phyloP scores from a whole-genome alignment of 768 basidiomycete genomes.

The Boletus eberwhitei region DNA sequence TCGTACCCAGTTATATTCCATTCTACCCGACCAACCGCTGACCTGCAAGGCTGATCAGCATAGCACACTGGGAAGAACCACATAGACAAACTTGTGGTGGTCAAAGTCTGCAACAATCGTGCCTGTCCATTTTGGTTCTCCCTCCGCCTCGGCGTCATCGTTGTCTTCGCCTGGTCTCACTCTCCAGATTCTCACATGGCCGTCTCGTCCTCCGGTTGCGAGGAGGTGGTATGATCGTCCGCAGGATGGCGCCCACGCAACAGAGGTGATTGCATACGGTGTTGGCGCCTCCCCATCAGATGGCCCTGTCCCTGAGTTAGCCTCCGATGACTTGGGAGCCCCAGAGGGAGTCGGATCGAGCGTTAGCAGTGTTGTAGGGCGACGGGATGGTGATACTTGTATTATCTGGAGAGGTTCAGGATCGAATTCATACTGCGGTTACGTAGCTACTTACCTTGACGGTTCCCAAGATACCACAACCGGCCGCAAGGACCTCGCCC shows the following conservation, averaged over 20 bases:
- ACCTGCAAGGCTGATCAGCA: conserved; percentile 38
- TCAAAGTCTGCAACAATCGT: conserved; percentile 82
- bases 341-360: conserved; percentile 41
- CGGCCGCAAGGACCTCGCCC: conserved; percentile 85
- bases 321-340: conserved; percentile 17
- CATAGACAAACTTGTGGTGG: conserved; percentile 62
- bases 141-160: conserved; percentile 42
- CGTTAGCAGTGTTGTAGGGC: conserved; percentile 64
- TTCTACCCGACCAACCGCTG: conserved; percentile 80
- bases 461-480: conserved; percentile 65
- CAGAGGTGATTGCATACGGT: conserved; percentile 68
- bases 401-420: conserved; percentile 50
- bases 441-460: conserved; percentile 58
- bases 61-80: not conserved
- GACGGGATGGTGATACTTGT: conserved; percentile 64
- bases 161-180: conserved; percentile 57
- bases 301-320: conserved; percentile 15
- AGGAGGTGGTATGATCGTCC: conserved; percentile 93
- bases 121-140: conserved; percentile 61
- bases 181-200: conserved; percentile 87
- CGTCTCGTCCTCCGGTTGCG: conserved; percentile 86
- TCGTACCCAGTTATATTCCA: conserved; percentile 88
- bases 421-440: not conserved
- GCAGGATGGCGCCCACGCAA: conserved; percentile 93
- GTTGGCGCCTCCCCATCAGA: conserved; percentile 37